These are phyloP conservation scores for Colletotrichum sp. DNA, from an alignment of 2,329 filamentous ascomycete genomes.

Conservation along the genomic window DNA sequence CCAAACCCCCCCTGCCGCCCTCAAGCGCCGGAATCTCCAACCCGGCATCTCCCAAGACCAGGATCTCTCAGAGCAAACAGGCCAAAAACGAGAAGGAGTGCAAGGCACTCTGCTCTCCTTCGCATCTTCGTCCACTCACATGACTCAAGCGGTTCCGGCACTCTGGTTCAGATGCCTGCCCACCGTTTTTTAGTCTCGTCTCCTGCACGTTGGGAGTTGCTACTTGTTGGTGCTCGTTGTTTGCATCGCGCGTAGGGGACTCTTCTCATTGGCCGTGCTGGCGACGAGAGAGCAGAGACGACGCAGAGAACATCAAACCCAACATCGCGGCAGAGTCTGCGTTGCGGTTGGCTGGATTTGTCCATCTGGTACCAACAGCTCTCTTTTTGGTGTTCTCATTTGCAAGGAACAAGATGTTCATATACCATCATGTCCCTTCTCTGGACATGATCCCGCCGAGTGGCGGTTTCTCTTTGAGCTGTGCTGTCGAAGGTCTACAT, in stretches of 20 bases:
- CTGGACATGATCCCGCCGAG: not conserved
- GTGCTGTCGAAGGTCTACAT: not conserved
- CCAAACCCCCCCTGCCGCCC: not conserved
- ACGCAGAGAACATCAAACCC: constrained; percentile 1
- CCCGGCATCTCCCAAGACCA: not conserved
- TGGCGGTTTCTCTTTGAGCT: not conserved
- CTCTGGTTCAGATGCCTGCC: not conserved
- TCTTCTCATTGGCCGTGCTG: constrained; percentile 7
- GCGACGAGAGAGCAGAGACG: not conserved
- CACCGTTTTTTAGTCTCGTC: not conserved
- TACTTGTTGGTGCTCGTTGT: not conserved
- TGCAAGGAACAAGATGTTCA: not conserved
- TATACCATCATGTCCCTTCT: constrained; percentile 1
- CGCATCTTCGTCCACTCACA: constrained; percentile 5
- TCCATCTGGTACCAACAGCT: not conserved
- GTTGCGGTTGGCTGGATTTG: not conserved
- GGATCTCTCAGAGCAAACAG: not conserved
- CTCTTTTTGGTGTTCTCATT: not conserved
- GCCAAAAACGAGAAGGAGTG: not conserved
- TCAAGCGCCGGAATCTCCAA: constrained; percentile 1
- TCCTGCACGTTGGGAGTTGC: not conserved
- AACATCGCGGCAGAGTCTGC: constrained; percentile 5
- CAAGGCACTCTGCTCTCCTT: not conserved
- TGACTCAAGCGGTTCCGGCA: constrained; percentile 1
- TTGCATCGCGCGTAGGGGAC: constrained; percentile 7